Evolutionary conservation across 75 land plant genomes (phyloP).

Genomic region (Pinus tabuliformis): DNA sequence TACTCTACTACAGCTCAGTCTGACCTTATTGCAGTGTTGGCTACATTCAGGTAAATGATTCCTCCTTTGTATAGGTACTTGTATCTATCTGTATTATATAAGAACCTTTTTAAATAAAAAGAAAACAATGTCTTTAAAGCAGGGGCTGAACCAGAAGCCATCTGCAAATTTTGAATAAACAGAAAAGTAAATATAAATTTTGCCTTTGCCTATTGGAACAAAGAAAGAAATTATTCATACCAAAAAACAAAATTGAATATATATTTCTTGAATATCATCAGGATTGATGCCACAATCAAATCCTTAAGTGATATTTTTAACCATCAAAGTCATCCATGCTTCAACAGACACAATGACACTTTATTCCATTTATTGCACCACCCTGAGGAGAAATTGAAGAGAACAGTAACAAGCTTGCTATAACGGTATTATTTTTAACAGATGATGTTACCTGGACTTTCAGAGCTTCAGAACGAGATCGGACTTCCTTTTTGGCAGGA

Average conservation of each 20-base stretch:
- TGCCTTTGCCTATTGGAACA: not conserved
- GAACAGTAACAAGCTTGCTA: not conserved
- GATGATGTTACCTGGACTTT: slow-evolving; percentile 57
- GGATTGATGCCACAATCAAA: not conserved
- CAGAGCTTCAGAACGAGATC: slow-evolving; percentile 82
- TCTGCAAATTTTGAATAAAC: not conserved
- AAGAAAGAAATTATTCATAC: not conserved
- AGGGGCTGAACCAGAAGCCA: not conserved
- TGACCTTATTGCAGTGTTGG: too few relatives aligned
- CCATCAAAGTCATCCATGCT: not conserved
- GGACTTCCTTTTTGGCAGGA: slow-evolving; percentile 74
- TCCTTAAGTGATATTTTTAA: not conserved
- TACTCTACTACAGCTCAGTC: too few relatives aligned
- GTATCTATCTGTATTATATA: too few relatives aligned
- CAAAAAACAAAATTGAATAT: not conserved
- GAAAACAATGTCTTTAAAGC: not conserved
- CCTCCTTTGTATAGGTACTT: too few relatives aligned
- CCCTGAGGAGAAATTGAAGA: not conserved
- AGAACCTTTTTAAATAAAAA: too few relatives aligned
- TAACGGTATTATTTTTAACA: too few relatives aligned
- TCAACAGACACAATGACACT: not conserved
- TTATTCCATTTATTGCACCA: not conserved
- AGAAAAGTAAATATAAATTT: not conserved
- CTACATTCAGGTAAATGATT: too few relatives aligned
- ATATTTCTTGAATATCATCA: not conserved